Evolutionary conservation across 257 asterid species (phyloP), one percentile per base, ranked within the genome.

Genomic region (Solanum okadae): DNA sequence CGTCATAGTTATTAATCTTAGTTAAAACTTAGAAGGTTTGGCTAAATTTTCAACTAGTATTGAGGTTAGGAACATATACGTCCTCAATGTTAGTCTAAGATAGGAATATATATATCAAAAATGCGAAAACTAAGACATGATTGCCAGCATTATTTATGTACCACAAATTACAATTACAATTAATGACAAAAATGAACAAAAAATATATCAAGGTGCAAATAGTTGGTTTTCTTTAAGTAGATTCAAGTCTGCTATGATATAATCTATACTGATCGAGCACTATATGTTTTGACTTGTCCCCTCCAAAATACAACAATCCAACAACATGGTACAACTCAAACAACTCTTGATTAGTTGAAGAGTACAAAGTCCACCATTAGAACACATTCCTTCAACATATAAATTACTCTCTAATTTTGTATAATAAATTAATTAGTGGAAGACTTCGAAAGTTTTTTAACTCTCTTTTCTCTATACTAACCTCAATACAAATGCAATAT

Each of bases 271-370:
- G 4, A 16, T 52, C 0, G 23, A 52, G 0, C 0, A 5, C 8
- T 52, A 6, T 52, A 52, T 2, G 0, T 52, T 52, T 52, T 52
- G 0, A 52, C 0, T 5, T 2, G 23, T 16, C 4, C 0, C 4
- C 0, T 49, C 0, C 0, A 16, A 8, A 0, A 52, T 52, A 52
- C 0, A 52, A 52, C 0, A 0, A 0, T 16, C 23, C 9, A 52
- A 52, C 8, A 52, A 6, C 1, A 0, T 16, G 9, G 0, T 16
- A 52, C 1, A 52, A 16, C 0, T 52, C 23, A 52, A 52, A 52
- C 0, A 0, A 52, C 1, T 52, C 0, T 0, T 0, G 0, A 16
- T 16, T 16, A 16, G 0, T 52, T 52, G 3, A 52, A 52, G 0
- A 52, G 23, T 52, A 2, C 9, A 16, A 52, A 52, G 22, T 5